phyloP scores from a whole-genome alignment of 2,329 filamentous ascomycete genomes.

The Acephala macrosclerotiorum region DNA sequence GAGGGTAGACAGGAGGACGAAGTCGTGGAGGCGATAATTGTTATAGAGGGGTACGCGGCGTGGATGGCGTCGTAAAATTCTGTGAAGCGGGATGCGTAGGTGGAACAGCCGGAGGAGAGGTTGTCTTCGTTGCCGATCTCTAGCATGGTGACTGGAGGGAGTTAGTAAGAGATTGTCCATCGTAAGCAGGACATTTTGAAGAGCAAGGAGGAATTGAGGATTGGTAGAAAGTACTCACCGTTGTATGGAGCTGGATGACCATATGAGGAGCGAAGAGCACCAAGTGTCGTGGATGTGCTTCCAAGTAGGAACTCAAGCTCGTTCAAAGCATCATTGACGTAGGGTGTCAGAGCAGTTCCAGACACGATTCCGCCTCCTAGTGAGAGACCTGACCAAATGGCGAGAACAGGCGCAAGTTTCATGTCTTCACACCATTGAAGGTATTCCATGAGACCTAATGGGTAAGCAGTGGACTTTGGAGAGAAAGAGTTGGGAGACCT shows the following conservation, averaged over 20 bases:
- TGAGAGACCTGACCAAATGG: constrained; percentile 54
- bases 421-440: constrained; percentile 53
- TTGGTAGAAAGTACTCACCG: background rate
- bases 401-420: constrained; percentile 53
- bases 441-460: constrained; percentile 27
- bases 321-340: constrained; percentile 55
- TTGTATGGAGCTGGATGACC: constrained; percentile 57
- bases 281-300: constrained; percentile 49
- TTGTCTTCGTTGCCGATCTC: constrained; percentile 51
- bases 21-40: constrained; percentile 49
- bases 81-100: constrained; percentile 51
- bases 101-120: constrained; percentile 46
- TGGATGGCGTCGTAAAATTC: constrained; percentile 55
- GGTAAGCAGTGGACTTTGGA: constrained; percentile 7
- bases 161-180: too few relatives aligned
- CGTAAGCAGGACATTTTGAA: too few relatives aligned
- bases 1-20: constrained; percentile 22
- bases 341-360: constrained; percentile 50
- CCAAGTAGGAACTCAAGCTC: constrained; percentile 60
- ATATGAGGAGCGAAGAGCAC: constrained; percentile 52
- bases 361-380: constrained; percentile 49
- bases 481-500: constrained; percentile 51
- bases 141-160: constrained; percentile 50
- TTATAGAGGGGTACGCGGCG: constrained; percentile 44
- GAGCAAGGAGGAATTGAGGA: too few relatives aligned